phyloP scores from a whole-genome alignment of 352 stramenopile species.

The Stramenopiles sp. region DNA sequence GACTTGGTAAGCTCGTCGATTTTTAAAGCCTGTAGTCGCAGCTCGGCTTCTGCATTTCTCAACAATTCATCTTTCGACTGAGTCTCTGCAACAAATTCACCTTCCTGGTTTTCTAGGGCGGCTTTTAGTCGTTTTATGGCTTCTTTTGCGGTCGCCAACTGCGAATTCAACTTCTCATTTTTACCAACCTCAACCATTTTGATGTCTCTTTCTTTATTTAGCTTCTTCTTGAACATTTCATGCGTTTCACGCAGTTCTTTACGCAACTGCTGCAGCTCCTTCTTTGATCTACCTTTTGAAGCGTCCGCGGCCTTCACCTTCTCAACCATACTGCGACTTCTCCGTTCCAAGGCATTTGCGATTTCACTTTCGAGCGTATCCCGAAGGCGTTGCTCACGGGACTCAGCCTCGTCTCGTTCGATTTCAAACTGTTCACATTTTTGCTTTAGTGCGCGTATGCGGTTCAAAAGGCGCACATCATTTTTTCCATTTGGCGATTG shows the following conservation, averaged over 20 bases:
- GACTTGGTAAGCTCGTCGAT: background rate
- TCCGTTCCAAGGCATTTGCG: background rate
- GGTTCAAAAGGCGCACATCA: too few species aligned
- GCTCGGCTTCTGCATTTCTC: background rate
- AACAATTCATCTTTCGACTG: background rate
- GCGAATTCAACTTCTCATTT: background rate
- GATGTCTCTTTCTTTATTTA: background rate
- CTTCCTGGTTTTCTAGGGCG: background rate
- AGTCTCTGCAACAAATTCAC: background rate
- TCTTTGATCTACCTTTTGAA: background rate
- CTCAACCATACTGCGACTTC: background rate
- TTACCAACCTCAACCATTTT: background rate
- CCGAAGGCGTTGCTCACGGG: background rate
- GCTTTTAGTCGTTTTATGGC: background rate
- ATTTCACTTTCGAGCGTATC: background rate
- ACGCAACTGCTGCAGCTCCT: background rate
- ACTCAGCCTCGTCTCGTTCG: background rate
- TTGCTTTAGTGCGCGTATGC: background rate
- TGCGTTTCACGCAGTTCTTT: background rate
- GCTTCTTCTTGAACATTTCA: constrained; percentile 1
- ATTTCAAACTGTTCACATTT: background rate
- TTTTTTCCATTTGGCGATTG: too few species aligned
- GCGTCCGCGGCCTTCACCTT: background rate
- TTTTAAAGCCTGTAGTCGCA: background rate
- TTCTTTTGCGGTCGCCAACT: background rate